Conservation (phyloP, 228 moss, liverwort and hornwort genomes). For the Sphagnum magellanicum region DNA sequence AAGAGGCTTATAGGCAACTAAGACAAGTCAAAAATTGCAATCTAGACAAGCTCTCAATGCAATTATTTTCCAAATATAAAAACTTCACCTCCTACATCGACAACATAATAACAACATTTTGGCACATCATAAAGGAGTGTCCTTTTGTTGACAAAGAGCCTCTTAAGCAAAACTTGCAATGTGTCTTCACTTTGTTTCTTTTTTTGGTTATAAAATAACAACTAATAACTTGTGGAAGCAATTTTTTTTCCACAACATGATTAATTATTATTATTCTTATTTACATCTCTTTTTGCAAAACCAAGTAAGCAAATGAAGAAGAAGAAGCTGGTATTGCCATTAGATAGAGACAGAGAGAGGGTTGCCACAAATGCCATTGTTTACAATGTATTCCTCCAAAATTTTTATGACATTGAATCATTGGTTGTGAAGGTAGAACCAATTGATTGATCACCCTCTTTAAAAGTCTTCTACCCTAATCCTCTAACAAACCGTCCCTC, state of each 20-base stretch:
- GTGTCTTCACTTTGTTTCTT: rapidly evolving
- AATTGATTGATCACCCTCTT: constrained; percentile 27
- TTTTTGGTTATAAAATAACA: no score
- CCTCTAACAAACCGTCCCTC: no score
- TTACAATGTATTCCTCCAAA: constrained; percentile 69
- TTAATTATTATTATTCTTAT: no score
- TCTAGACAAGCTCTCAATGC: constrained; percentile 54
- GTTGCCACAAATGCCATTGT: background rate
- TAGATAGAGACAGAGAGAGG: background rate
- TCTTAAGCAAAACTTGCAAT: no score
- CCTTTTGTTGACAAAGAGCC: no score
- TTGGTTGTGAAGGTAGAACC: constrained; percentile 69
- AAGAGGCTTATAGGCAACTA: constrained; percentile 35
- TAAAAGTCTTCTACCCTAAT: no score
- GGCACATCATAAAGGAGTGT: background rate
- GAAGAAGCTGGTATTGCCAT: no score
- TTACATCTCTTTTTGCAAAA: no score
- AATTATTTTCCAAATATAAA: constrained; percentile 65
- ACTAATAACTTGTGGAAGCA: no score
- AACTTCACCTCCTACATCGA: constrained; percentile 46
- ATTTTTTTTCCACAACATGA: no score
- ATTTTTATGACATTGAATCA: constrained; percentile 51
- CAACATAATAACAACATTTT: background rate
- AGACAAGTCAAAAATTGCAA: constrained; percentile 45
- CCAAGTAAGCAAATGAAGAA: no score